A percentile compares a stretch with the other conserved stretches of the same genome.
These are phyloP conservation scores for Speleostelium caveatum DNA, from an alignment of 78 protist genomes.

Conservation along the genomic window DNA sequence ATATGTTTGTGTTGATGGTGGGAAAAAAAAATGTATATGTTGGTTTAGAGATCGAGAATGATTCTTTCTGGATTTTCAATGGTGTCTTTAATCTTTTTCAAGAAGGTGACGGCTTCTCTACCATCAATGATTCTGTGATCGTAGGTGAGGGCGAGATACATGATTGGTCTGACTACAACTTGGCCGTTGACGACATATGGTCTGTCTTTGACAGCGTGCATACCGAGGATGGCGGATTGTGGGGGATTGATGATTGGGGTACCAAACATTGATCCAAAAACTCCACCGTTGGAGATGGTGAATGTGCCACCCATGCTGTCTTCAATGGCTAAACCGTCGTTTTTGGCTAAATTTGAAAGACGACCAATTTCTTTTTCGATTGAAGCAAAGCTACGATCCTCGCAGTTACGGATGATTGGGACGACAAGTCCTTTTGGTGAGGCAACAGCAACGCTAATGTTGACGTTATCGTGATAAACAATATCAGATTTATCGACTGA, in stretches of 20 bases:
- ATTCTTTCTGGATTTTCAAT: slow-evolving; percentile 91
- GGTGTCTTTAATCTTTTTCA: slow-evolving; percentile 86
- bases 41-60: slow-evolving; percentile 83
- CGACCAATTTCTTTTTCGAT: slow-evolving; percentile 91
- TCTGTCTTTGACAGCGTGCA: slow-evolving; percentile 93
- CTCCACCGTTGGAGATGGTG: slow-evolving; percentile 99
- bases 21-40: neutral
- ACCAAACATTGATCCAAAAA: slow-evolving; percentile 96
- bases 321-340: slow-evolving; percentile 89
- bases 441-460: slow-evolving; percentile 97
- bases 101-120: slow-evolving; percentile 95
- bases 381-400: slow-evolving; percentile 90
- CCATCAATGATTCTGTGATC: slow-evolving; percentile 99
- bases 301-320: slow-evolving; percentile 99
- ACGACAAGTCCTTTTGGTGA: slow-evolving; percentile 96
- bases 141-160: slow-evolving; percentile 97
- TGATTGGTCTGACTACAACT: slow-evolving; percentile 95
- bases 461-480: slow-evolving; percentile 94
- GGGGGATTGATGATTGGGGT: slow-evolving; percentile 99
- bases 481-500: slow-evolving; percentile 91
- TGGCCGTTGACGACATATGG: slow-evolving; percentile 91
- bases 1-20: neutral
- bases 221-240: slow-evolving; percentile 96
- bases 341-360: slow-evolving; percentile 87
- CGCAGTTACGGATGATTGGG: slow-evolving; percentile 93